Conservation (phyloP, 2,329 filamentous ascomycete genomes). For the Lecanosticta acicola region DNA sequence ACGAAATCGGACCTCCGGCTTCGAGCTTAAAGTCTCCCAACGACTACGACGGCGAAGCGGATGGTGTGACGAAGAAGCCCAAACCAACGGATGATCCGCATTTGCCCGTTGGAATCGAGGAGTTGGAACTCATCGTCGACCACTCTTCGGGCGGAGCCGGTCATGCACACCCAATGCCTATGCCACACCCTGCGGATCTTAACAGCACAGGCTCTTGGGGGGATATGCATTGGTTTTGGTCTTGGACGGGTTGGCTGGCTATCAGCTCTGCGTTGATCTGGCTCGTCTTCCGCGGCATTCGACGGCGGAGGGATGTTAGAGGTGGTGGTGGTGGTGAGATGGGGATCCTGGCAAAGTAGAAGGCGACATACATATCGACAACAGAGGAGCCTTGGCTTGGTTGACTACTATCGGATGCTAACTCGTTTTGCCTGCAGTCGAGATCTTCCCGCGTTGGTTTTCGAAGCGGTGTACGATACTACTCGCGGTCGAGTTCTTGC, state of each 20-base stretch:
- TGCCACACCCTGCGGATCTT: not conserved
- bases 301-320: not conserved
- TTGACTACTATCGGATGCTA: not conserved
- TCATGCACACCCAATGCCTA: not conserved
- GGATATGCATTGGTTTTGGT: conserved; percentile 11
- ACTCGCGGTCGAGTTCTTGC: too few relatives aligned
- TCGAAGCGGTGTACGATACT: not conserved
- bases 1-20: not conserved
- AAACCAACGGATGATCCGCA: not conserved
- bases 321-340: not conserved
- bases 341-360: not conserved
- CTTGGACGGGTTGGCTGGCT: conserved; percentile 2
- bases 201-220: not conserved
- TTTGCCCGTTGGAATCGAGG: not conserved
- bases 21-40: not conserved
- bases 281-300: not conserved
- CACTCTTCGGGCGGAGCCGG: not conserved
- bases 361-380: not conserved
- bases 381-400: too few relatives aligned
- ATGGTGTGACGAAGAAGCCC: not conserved
- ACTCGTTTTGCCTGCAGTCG: not conserved
- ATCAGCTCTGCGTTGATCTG: not conserved
- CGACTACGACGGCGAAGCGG: not conserved
- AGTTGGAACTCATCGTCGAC: not conserved
- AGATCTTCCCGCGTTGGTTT: not conserved